phyloP scores from a whole-genome alignment of 73 alveolate genomes.

The Symbiodinium pilosum region DNA sequence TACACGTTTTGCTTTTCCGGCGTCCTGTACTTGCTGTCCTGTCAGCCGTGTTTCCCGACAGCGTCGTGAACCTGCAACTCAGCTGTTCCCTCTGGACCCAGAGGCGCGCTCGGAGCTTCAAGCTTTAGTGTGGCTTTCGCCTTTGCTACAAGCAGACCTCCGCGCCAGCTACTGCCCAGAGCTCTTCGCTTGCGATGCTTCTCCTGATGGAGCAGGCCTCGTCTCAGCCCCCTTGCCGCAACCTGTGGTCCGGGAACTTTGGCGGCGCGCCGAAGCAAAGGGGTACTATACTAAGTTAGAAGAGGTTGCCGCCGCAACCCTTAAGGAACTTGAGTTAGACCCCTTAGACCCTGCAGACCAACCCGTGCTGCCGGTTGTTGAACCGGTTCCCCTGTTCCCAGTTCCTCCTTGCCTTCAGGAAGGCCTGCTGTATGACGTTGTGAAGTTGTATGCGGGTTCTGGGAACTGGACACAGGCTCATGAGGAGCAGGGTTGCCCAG shows the following conservation, averaged over 20 bases:
- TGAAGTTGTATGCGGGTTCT: background rate
- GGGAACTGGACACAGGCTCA: slow-evolving; percentile 6
- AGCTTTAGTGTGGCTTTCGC: too few relatives aligned
- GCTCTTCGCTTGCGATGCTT: too few relatives aligned
- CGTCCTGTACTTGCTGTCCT: background rate
- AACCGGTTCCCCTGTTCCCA: too few relatives aligned
- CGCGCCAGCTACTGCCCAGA: too few relatives aligned
- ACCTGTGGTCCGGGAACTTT: background rate
- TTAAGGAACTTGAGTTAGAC: background rate
- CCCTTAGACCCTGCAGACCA: background rate
- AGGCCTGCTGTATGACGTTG: background rate
- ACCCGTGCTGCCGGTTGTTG: background rate
- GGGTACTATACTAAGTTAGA: slow-evolving; percentile 42
- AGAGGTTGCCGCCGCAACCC: too few relatives aligned
- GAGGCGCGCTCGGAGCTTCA: too few relatives aligned
- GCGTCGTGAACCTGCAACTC: too few relatives aligned
- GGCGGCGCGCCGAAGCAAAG: slow-evolving; percentile 10
- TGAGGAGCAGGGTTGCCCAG: too few relatives aligned
- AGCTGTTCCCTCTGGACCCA: background rate
- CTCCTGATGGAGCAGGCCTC: too few relatives aligned
- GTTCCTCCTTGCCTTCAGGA: background rate
- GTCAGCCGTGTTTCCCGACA: too few relatives aligned
- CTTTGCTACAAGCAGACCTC: too few relatives aligned
- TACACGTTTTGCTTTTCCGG: slow-evolving; percentile 7
- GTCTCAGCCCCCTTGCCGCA: too few relatives aligned